Base-by-base conservation (phyloP, 495 filamentous ascomycete species). In the Podospora bellae-mahoneyi region DNA sequence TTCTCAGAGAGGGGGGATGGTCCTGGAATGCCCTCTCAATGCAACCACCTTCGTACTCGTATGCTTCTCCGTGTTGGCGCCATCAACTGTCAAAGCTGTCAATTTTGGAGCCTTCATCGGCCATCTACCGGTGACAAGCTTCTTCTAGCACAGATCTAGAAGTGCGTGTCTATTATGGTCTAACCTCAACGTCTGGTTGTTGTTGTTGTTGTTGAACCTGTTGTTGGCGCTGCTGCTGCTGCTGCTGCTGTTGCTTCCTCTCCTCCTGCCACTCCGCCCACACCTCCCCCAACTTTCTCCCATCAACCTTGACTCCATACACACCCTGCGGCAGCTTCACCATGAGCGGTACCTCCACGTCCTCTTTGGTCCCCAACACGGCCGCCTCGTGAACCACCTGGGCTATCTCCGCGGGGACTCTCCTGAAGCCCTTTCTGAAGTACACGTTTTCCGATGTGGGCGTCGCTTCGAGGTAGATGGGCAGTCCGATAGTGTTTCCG, bases 391-490 rank as follows among this genome's bases (percentile, higher is more conserved):
- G 74, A 13, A 76, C 57, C 18, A 76, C 64, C n/a, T 65, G 68
- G 5, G 68, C 70, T 13, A 28, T 63, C 6, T 66, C 67, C 23
- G 54, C n/a, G 13, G 70, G 67, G 23, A 77, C 30, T 60, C 68
- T 55, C 10, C 65, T 61, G 55, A 77, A 77, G 7, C 75, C 75
- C 63, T 71, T 61, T 62, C 72, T 76, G 32, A 54, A 54, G 68
- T 81, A 81, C 9, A 80, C 39, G 10, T 67, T 54, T 30, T 76
- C 72, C 2, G 69, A 72, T 5, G 63, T 65, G 9, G 62, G 34
- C 0, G 75, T 73, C 18, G 78, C 68, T 64, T 79, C 77, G 6
- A 81, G 69, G 58, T 74, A 79, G 1, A 73, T 68, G 2, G 72
- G 68, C 13, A 85, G 65, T 1, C 69, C 67, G 58, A 78, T 72